Evolutionary conservation across 768 basidiomycete genomes (phyloP), one percentile per base, ranked within the genome.

Genomic region (Obba rivulosa): DNA sequence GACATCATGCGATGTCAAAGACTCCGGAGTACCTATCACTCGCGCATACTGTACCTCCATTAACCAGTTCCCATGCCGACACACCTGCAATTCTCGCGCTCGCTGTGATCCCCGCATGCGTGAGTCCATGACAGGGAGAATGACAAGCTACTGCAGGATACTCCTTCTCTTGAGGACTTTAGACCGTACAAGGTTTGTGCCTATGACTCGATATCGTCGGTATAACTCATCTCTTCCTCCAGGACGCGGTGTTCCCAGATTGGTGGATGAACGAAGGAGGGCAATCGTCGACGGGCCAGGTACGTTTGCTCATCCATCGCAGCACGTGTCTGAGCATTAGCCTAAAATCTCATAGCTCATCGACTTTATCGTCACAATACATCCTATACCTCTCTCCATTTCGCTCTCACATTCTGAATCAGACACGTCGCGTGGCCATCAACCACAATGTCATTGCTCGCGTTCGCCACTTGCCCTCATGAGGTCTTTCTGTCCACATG

Each of bases 261-360:
- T 94, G 91, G 86, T 99, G 95, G 96, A 96, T 97, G 92, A 99
- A 94, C 60, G 96, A 99, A 68, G 96, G 95, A 34, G 96, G 96
- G 2, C 96, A 99, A 67, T 96, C 93, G 8, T 94, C 93, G 1
- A 99, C 96, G 0, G 96, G 96, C n/a, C 91, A 92, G 69, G 86
- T 86, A 45, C 41, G 68, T 53, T 17, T 20, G 24, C 35, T 31
- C 28, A 7, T 13, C 45, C 2, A 22, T n/a, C n/a, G n/a, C n/a
- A n/a, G n/a, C n/a, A n/a, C n/a, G n/a, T n/a, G n/a, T n/a, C n/a
- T n/a, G n/a, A n/a, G n/a, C n/a, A 18, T 39, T 3, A 14, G 14
- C 24, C 1, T 45, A n/a, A n/a, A n/a, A n/a, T n/a, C n/a, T n/a
- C n/a, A n/a, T 63, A 91, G 83, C 77, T 98, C 8, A 92, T 99